These are phyloP conservation scores for Capronia americana DNA, from an alignment of 2,329 filamentous ascomycete species.

Conservation along the genomic window DNA sequence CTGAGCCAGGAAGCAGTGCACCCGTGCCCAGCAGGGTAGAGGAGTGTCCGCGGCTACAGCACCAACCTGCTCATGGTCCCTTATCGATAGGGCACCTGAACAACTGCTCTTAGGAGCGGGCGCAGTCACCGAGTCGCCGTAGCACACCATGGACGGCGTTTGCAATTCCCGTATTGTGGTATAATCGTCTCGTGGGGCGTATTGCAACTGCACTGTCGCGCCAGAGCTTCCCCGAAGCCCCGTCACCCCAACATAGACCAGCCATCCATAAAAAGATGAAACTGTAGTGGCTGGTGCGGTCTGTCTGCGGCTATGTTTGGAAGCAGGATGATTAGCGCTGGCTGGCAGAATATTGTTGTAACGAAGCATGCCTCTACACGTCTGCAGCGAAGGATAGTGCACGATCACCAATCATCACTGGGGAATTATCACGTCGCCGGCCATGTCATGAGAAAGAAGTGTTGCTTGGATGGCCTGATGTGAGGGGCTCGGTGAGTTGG, in stretches of 20 bases:
- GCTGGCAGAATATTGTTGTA: background rate
- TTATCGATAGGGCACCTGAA: background rate
- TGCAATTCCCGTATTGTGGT: background rate
- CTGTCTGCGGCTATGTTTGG: slow-evolving; percentile 2
- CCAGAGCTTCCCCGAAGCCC: background rate
- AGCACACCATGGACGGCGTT: background rate
- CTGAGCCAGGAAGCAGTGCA: background rate
- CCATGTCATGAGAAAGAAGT: background rate
- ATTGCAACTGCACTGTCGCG: background rate
- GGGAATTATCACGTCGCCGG: background rate
- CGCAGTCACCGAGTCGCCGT: background rate
- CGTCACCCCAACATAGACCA: background rate
- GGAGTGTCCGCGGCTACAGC: background rate
- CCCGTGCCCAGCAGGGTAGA: background rate
- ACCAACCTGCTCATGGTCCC: background rate
- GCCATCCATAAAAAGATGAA: slow-evolving; percentile 13
- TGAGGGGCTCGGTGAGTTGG: background rate
- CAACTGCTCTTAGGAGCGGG: too few relatives aligned
- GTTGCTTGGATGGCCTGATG: background rate
- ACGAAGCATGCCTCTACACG: background rate
- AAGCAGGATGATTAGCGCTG: background rate
- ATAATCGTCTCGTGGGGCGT: background rate
- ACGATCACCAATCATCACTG: background rate
- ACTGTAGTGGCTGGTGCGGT: slow-evolving; percentile 25
- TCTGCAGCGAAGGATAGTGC: background rate